Evolutionary conservation across 2,329 filamentous ascomycete species (phyloP), one percentile per base, ranked within the genome.

Genomic region (Tricladium varicosporioides): DNA sequence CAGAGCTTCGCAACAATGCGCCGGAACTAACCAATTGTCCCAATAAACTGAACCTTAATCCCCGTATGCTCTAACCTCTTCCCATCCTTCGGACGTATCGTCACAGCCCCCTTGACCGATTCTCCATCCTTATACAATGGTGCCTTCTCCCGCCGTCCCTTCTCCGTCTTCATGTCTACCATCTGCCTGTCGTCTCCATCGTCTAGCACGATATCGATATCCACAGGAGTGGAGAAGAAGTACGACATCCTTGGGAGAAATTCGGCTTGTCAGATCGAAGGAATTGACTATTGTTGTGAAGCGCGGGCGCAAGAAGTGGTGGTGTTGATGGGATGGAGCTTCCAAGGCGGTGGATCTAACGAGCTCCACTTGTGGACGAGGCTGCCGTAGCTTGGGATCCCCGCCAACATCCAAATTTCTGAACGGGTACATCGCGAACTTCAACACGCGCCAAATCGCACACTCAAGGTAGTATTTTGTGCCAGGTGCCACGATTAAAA

Each of bases 21-120:
- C 56, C 47, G 36, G 46, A 42, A 72, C 76, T 61, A 78, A 94
- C 91, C 91, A 80, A 99, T 99, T 62, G 92, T 95, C 72, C 94
- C 94, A 69, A 99, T 97, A 78, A 99, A 99, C 74, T 99, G 94
- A 69, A 99, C 93, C 78, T 99, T 99, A 82, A 99, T 97, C 67
- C 94, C 94, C 10, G 92, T 97, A 75, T 99, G 94, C 76, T 99
- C 94, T 70, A 99, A 80, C 60, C 94, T 85, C 81, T 97, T 97
- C 71, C 94, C 94, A 80, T 99, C 94, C 76, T 99, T 99, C 50
- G 94, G 94, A 65, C 94, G 81, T 65, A 99, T 87, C 7, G 94
- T 99, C 60, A 99, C 92, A 51, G 89, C 89, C 69, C 93, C 94
- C 80, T 96, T 97, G 71, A 99, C 93, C 44, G 92, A 97, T 79